Evolutionary conservation across 768 basidiomycete genomes (phyloP).

Genomic region (Boletellus ananas): DNA sequence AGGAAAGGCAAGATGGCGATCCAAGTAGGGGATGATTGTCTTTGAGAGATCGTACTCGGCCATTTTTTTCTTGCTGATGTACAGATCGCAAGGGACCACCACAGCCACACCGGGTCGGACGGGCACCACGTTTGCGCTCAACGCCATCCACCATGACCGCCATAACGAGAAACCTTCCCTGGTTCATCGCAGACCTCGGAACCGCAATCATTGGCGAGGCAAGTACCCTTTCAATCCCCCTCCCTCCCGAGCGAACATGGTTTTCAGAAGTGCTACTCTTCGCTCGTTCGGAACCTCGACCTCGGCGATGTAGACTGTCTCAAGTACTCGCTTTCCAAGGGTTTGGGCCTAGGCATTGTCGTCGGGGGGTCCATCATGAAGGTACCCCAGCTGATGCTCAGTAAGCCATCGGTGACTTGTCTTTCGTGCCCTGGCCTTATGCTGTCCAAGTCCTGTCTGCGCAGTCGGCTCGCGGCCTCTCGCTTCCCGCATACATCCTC

Average conservation of each 20-base stretch:
- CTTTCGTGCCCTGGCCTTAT: neutral
- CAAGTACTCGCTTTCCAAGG: constrained; percentile 90
- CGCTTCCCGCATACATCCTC: constrained; percentile 79
- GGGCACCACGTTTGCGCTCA: constrained; percentile 13
- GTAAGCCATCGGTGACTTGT: constrained; percentile 39
- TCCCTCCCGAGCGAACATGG: neutral
- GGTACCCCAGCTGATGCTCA: constrained; percentile 86
- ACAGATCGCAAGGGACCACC: constrained; percentile 7
- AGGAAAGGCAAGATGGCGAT: constrained; percentile 93
- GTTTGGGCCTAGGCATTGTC: constrained; percentile 88
- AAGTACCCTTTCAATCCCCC: constrained; percentile 8
- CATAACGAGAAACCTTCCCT: constrained; percentile 82
- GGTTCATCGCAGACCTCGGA: constrained; percentile 78
- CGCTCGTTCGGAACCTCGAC: constrained; percentile 84
- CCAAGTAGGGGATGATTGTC: constrained; percentile 87
- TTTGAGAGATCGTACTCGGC: constrained; percentile 89
- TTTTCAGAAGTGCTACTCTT: constrained; percentile 83
- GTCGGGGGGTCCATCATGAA: constrained; percentile 94
- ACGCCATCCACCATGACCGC: constrained; percentile 51
- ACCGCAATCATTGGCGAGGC: constrained; percentile 81
- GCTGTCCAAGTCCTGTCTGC: constrained; percentile 55
- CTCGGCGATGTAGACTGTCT: constrained; percentile 75
- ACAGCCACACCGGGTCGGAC: constrained; percentile 20
- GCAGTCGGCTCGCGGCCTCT: constrained; percentile 81
- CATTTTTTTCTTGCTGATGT: constrained; percentile 44